Evolutionary conservation across 331 rosid genomes (phyloP).

Genomic region (Cydonia oblonga): DNA sequence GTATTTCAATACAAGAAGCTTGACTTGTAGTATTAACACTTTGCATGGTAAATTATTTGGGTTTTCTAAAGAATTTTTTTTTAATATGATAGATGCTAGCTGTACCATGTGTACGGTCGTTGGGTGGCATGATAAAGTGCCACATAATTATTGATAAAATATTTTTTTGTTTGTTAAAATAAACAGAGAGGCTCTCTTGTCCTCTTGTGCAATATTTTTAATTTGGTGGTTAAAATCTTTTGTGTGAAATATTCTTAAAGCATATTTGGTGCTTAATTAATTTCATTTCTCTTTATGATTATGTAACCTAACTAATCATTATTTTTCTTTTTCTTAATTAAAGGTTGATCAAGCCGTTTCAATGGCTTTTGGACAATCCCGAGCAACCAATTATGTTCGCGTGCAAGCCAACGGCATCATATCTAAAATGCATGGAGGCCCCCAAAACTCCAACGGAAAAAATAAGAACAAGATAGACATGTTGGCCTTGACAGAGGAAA

Average conservation of each 20-base stretch:
- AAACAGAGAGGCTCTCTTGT: background rate
- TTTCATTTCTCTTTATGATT: background rate
- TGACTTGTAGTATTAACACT: too few species aligned
- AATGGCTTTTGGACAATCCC: constrained; percentile 68
- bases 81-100: background rate
- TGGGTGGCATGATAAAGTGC: background rate
- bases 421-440: constrained; percentile 5
- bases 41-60: background rate
- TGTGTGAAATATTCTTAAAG: background rate
- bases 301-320: constrained; percentile 10
- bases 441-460: background rate
- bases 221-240: background rate
- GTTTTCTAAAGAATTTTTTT: background rate
- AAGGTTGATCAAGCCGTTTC: constrained; percentile 91
- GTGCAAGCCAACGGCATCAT: constrained; percentile 52
- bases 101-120: background rate
- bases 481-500: constrained; percentile 35
- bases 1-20: too few species aligned
- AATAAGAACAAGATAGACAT: constrained; percentile 24
- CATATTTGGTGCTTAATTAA: background rate
- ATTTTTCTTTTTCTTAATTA: background rate
- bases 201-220: background rate
- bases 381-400: constrained; percentile 56
- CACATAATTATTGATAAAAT: background rate
- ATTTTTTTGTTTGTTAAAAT: background rate